These are phyloP conservation scores for Panicum virgatum DNA, from an alignment of 202 grass and related monocot species.

Conservation along the genomic window DNA sequence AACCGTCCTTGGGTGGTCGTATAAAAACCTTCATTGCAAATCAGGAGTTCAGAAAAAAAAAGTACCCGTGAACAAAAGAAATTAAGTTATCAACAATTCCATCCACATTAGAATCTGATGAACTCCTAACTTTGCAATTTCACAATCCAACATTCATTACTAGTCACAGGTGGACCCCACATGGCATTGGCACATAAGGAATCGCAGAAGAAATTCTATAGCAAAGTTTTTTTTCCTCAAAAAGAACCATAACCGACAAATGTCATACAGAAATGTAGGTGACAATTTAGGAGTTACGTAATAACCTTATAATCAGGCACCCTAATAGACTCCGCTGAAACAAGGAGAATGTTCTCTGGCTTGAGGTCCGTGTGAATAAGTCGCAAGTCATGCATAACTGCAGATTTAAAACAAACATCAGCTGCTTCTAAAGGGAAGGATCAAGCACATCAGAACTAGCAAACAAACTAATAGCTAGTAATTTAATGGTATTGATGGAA, in stretches of 20 bases:
- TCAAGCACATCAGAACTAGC: background rate
- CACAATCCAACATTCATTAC: background rate
- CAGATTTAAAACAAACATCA: constrained; percentile 28
- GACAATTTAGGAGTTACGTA: constrained; percentile 25
- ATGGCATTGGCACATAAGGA: background rate
- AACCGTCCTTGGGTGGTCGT: constrained; percentile 70
- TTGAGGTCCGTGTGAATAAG: constrained; percentile 99
- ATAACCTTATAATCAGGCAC: constrained; percentile 90
- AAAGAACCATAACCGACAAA: background rate
- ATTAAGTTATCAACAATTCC: constrained; percentile 28
- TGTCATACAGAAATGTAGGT: background rate
- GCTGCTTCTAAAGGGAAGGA: background rate
- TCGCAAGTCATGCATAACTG: constrained; percentile 98
- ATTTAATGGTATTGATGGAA: background rate
- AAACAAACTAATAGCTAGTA: background rate
- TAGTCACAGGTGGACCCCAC: background rate
- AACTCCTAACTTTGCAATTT: background rate
- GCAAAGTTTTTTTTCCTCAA: background rate
- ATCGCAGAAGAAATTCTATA: background rate
- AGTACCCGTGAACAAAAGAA: background rate
- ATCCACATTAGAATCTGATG: background rate
- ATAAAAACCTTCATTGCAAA: constrained; percentile 52
- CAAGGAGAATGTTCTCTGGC: constrained; percentile 98
- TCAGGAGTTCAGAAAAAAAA: constrained; percentile 21
- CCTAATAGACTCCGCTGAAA: constrained; percentile 80